Base-by-base conservation (phyloP, 164 flowering plant genomes). In the Hamamelis virginiana region DNA sequence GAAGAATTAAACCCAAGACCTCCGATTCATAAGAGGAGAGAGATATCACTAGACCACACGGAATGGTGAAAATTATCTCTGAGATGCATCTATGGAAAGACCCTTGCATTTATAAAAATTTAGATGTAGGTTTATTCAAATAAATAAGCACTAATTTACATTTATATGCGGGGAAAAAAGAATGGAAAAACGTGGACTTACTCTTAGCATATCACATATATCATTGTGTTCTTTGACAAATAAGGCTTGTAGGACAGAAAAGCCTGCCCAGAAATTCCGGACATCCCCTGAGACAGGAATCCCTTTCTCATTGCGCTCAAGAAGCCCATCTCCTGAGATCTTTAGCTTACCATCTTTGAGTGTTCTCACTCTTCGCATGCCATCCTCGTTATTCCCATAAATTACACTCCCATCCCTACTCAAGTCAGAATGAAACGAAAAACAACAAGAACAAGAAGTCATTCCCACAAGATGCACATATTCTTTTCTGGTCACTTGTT, bases 401-500 rank as follows among this genome's bases (percentile, higher is more conserved):
- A 86, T 78, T 12, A 69, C 86, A 74, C 90, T 84, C 23, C 85
- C 87, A 60, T 86, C 90, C 90, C 90, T 84, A 11, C 12, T 57
- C 28, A n/a, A n/a, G 28, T 5, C 9, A 33, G 13, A 63, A 27
- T 1, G 8, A 11, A 22, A 72, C 51, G 58, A 23, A 45, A 38
- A 41, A 18, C 11, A 11, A 19, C 16, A 57, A 8, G 8, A 22
- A n/a, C n/a, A n/a, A n/a, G n/a, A n/a, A n/a, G n/a, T n/a, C n/a
- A n/a, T n/a, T n/a, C n/a, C n/a, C n/a, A n/a, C n/a, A n/a, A n/a
- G n/a, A n/a, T n/a, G n/a, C n/a, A n/a, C n/a, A n/a, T n/a, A n/a
- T n/a, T n/a, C n/a, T n/a, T n/a, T n/a, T n/a, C n/a, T n/a, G n/a
- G n/a, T n/a, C n/a, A n/a, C n/a, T n/a, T n/a, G n/a, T n/a, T n/a